Evolutionary conservation across 306 rosid genomes (phyloP), one percentile per base, ranked within the genome.

Genomic region (Erythrophleum fordii): DNA sequence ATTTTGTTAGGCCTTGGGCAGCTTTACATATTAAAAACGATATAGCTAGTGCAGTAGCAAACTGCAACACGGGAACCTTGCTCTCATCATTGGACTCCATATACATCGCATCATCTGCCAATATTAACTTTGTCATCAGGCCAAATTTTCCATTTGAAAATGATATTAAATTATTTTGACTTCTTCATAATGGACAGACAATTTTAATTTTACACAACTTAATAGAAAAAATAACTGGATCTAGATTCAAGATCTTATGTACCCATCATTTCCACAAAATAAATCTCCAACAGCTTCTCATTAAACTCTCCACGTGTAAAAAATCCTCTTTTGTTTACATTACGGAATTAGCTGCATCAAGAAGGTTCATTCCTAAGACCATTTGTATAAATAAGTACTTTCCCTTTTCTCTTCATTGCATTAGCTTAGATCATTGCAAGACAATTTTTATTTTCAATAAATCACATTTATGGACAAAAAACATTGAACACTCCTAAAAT

Each of bases 11-110:
- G 77, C 17, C 80, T 65, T 86, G 31, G 2, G 87, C 87, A 60
- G 82, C 86, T 78, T 78, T 87, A 76, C 97, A n/a, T 81, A 90
- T 84, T 18, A 84, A 9, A 73, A 90, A 91, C 25, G 97, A 88
- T 70, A 81, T 61, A 55, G 92, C 86, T 65, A 91, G 69, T 42
- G 97, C 89, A 4, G 89, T 85, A 48, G 87, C 90, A 9, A 80
- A 82, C 72, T 84, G 91, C 49, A 87, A 80, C 59, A 91, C 89
- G 0, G 87, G 80, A 61, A 84, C 72, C n/a, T n/a, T 77, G 13
- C 86, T 84, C 7, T 42, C 5, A 51, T 76, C 11, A 41, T 80
- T 72, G 10, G 77, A 84, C 72, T 87, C 87, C 79, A 23, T 67
- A 26, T 78, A 7, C 66, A 8, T 69, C 29, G 69, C 78, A 75